Percentiles rank a stretch among this genome's conserved stretches.
Evolutionary conservation across 1,139 yeast species (phyloP).

Genomic region (Diutina pseudorugosa): DNA sequence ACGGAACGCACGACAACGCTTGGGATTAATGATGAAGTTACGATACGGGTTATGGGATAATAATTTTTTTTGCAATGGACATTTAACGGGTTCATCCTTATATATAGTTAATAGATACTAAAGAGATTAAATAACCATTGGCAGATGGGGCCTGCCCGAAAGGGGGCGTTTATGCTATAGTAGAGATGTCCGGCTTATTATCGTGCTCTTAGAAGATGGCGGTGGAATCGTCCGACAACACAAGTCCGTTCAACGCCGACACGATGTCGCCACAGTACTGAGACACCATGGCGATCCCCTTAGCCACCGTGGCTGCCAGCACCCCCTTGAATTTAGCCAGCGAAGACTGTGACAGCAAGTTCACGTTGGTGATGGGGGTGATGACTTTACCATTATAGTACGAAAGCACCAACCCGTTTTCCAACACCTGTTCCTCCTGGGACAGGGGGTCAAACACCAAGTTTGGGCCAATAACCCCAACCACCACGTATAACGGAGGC

Average conservation of each 20-base stretch:
- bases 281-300: not conserved
- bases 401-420: slow-evolving; percentile 65
- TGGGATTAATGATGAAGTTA: not conserved
- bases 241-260: not conserved
- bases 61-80: not conserved
- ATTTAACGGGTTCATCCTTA: not conserved
- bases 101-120: not conserved
- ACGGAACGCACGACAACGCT: not conserved
- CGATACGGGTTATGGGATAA: not conserved
- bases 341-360: not conserved
- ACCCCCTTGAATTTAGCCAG: not conserved
- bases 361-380: slow-evolving; percentile 49
- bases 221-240: not conserved
- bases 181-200: too few species aligned
- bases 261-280: not conserved
- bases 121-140: not conserved
- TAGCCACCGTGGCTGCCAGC: not conserved
- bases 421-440: slow-evolving; percentile 79
- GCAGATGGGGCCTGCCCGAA: not conserved
- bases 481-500: slow-evolving; percentile 67
- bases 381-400: slow-evolving; percentile 55
- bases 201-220: not conserved
- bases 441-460: slow-evolving; percentile 70
- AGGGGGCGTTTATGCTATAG: not conserved
- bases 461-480: slow-evolving; percentile 63